Base-by-base conservation (phyloP, 2,329 filamentous ascomycete species). In the Dothistroma pini region DNA sequence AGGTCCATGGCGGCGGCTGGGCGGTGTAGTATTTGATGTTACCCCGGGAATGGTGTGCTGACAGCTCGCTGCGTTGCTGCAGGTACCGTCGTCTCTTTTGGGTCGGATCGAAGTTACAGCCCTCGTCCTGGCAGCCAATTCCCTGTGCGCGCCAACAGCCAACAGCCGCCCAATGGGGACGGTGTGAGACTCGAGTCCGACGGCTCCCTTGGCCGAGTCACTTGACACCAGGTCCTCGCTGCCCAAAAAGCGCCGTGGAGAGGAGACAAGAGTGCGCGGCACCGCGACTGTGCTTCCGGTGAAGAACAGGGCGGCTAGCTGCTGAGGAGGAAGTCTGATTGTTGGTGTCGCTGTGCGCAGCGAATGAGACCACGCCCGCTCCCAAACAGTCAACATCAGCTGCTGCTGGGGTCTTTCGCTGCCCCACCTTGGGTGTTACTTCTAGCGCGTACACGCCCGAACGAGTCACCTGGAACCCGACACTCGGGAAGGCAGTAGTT, bases 1-100 rank as follows among this genome's bases (percentile, higher is more conserved):
- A 65, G 56, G 58, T 70, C 67, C 67, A 68, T 69, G 34, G 25
- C 44, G 29, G 55, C 55, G 44, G 29, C 51, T 12, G 14, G 12
- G 55, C 21, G 44, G 41, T 41, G n/a, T 57, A 14, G 19, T 31
- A 19, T 41, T 2, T 7, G 29, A 34, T 25, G 12, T 12, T 5
- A n/a, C 21, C 22, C 47, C 5, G 47, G 47, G 47, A 10, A 50
- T 4, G 2, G 38, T 14, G 48, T 31, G 38, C 38, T 44, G 38
- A n/a, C 38, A 8, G 38, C 29, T 29, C 48, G 21, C 21, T n/a
- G 10, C 14, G 11, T 22, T 55, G 52, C 31, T 55, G 52, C 52
- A 55, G 52, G 35, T 55, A 44, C 52, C 21, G 10, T 16, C 21
- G 10, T 16, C n/a, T n/a, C 38, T n/a, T 4, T 16, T 16, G 6